These are phyloP conservation scores for Ramularia endophylla DNA, from an alignment of 2,329 filamentous ascomycete genomes.

Conservation along the genomic window DNA sequence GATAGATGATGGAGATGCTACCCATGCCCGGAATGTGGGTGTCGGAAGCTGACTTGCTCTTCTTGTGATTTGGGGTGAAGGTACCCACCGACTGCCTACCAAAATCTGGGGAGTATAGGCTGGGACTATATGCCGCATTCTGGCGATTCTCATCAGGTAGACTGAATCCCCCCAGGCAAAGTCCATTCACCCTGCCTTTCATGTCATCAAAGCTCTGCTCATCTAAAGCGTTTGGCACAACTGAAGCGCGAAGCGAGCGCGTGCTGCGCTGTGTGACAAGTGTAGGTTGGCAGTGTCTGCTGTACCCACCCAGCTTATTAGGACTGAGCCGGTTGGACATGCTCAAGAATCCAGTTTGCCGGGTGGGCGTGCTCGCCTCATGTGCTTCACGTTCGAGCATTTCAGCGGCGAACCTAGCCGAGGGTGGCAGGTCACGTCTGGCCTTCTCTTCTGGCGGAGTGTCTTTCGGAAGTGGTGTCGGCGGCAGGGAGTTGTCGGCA, in stretches of 20 bases:
- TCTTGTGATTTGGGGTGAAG: too few relatives aligned
- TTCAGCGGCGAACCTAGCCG: too few relatives aligned
- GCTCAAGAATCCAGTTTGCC: constrained; percentile 12
- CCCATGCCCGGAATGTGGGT: constrained; percentile 9
- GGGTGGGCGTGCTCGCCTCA: constrained; percentile 12
- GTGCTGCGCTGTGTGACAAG: constrained; percentile 27
- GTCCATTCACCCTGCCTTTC: constrained; percentile 22
- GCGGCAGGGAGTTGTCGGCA: constrained; percentile 27
- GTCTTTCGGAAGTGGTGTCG: constrained; percentile 41
- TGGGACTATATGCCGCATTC: constrained; percentile 22
- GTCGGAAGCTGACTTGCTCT: neutral
- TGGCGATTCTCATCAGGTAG: constrained; percentile 21
- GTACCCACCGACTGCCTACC: constrained; percentile 3
- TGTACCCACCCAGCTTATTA: constrained; percentile 22
- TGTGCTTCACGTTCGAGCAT: too few relatives aligned
- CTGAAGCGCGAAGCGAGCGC: constrained; percentile 26
- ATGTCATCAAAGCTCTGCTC: constrained; percentile 21
- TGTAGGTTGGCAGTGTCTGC: constrained; percentile 15
- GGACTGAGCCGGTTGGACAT: constrained; percentile 18
- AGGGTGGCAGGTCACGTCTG: too few relatives aligned
- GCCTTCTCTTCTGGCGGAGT: constrained; percentile 33
- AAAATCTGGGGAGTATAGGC: constrained; percentile 22
- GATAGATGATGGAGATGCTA: constrained; percentile 17
- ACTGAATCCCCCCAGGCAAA: constrained; percentile 27
- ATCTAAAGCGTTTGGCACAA: constrained; percentile 23